Evolutionary conservation across 108 stramenopile genomes (phyloP), one percentile per base, ranked within the genome.

Genomic region (Skeletonema costatum): DNA sequence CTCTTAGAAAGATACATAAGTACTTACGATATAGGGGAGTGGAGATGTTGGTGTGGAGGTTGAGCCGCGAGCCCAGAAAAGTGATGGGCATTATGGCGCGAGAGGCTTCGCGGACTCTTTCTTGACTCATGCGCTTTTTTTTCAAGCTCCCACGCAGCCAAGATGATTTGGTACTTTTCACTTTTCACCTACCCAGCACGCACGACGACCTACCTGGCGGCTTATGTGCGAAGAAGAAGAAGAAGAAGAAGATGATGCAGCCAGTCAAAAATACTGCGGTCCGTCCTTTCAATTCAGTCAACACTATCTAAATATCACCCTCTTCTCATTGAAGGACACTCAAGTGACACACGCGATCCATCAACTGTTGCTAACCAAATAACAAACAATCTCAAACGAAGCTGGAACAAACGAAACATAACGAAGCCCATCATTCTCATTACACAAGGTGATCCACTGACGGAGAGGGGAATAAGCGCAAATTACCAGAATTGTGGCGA

Each of bases 381-480:
- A 36, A 68, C 69, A 7, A 25, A 66, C 51, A 70, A 75, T 29
- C 68, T 80, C 46, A 66, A 25, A 2, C 67, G 29, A 7, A 39
- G 46, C 59, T 68, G 73, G 66, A 32, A 68, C 16, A 13, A 66
- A 5, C 33, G 68, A 29, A 62, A 51, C 21, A 59, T 56, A 10
- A 71, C 61, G 30, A 81, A 72, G 39, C 80, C 80, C 4, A 61
- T 65, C 0, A n/a, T 81, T 14, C 53, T 81, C 0, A 66, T 81
- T 5, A 71, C 75, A 4, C 80, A 81, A 64, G 80, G 80, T 5
- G 80, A 81, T 66, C 80, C 80, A 32, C 35, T 76, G 38, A 32
- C 75, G 12, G 70, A 76, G 13, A 51, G 13, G 41, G 80, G 80
- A 2, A 81, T 81, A 1, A 59, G 64, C 39, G 80, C 80, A 50